Evolutionary conservation across 2,329 filamentous ascomycete genomes (phyloP).

Genomic region (Ceratocystis huliohia): DNA sequence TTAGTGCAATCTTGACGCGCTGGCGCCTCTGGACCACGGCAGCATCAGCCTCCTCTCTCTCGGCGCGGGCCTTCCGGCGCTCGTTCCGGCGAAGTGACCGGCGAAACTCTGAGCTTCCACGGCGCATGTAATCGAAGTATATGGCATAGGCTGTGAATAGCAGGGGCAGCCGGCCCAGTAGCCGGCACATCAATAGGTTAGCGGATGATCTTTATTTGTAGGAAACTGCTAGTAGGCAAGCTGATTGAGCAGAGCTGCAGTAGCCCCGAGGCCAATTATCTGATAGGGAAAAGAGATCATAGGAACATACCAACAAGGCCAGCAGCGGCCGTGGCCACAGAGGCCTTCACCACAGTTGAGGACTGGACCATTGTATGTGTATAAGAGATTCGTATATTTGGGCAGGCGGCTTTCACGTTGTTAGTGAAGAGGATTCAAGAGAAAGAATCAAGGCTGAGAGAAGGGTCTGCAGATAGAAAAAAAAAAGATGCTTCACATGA

Average conservation of each 20-base stretch:
- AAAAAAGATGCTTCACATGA: neutral
- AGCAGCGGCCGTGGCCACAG: conserved; percentile 47
- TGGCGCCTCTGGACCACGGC: conserved; percentile 55
- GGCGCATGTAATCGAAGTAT: conserved; percentile 57
- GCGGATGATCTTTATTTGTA: neutral
- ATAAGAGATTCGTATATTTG: neutral
- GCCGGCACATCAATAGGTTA: neutral
- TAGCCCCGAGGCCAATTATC: conserved; percentile 10
- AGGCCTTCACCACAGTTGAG: conserved; percentile 46
- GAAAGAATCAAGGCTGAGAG: conserved; percentile 3
- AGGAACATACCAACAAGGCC: conserved; percentile 43
- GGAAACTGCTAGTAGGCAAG: neutral
- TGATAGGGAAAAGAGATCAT: neutral
- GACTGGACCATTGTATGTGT: conserved; percentile 35
- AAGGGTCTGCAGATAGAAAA: neutral
- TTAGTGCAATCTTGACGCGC: conserved; percentile 60
- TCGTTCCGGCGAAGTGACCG: conserved; percentile 60
- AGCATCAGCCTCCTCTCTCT: conserved; percentile 59
- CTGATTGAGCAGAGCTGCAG: neutral
- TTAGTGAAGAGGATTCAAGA: neutral
- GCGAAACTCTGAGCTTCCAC: conserved; percentile 52
- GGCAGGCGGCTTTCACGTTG: neutral
- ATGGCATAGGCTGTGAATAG: conserved; percentile 43
- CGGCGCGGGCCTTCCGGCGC: conserved; percentile 55
- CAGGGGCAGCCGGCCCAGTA: conserved; percentile 19